These are phyloP conservation scores for Euclidium syriacum DNA, from an alignment of 345 rosid genomes.

Conservation along the genomic window DNA sequence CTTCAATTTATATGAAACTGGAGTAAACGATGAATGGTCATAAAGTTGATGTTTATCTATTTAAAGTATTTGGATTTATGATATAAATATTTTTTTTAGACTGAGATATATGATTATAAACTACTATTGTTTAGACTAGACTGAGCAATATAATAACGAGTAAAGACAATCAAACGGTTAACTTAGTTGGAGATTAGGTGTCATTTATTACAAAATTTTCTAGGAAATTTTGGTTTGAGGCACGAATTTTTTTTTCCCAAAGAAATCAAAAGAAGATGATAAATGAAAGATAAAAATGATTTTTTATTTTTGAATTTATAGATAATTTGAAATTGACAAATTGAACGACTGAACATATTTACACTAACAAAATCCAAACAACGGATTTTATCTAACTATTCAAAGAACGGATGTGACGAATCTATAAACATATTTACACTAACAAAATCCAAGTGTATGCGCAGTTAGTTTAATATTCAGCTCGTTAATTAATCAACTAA, in stretches of 20 bases:
- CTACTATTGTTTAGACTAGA: background rate
- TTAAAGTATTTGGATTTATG: background rate
- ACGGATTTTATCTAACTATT: too few relatives aligned
- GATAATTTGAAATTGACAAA: too few relatives aligned
- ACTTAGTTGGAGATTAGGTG: conserved; percentile 24
- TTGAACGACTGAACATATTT: too few relatives aligned
- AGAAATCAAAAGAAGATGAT: background rate
- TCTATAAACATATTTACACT: background rate
- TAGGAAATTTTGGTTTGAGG: background rate
- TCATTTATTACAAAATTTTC: background rate
- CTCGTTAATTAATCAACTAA: background rate
- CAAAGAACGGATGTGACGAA: too few relatives aligned
- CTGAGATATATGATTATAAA: background rate
- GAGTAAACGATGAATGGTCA: background rate
- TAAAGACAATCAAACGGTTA: conserved; percentile 14
- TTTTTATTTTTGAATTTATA: too few relatives aligned
- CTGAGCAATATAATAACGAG: conserved; percentile 6
- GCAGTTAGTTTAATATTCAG: background rate
- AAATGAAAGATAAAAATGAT: too few relatives aligned
- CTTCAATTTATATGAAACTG: background rate
- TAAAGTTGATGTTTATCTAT: background rate
- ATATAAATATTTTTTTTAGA: too few relatives aligned
- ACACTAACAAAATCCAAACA: too few relatives aligned
- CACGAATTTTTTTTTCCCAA: background rate
- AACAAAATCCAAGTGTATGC: background rate